A percentile compares a stretch with the other conserved stretches of the same genome.
These are phyloP conservation scores for Ganoderma multipileum DNA, from an alignment of 1,284 basidiomycete genomes.

Conservation along the genomic window DNA sequence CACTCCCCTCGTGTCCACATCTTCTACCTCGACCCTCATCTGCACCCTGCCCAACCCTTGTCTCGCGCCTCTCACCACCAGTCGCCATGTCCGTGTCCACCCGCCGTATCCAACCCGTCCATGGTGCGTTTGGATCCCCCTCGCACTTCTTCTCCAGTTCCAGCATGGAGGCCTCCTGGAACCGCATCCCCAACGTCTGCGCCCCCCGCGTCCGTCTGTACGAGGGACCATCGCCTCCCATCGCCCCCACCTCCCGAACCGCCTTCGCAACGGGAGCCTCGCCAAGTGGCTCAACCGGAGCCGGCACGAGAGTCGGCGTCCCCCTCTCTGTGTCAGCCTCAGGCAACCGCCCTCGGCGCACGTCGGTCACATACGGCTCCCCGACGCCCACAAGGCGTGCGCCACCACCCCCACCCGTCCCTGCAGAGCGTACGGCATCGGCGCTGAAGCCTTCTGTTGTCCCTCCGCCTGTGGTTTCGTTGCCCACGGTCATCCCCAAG, in stretches of 20 bases:
- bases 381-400: conserved; percentile 30
- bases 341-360: conserved; percentile 22
- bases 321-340: conserved; percentile 16
- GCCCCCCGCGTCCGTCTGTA: conserved; percentile 24
- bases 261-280: conserved; percentile 16
- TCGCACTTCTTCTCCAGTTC: conserved; percentile 29
- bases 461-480: conserved; percentile 11
- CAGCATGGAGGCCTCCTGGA: conserved; percentile 35
- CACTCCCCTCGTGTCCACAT: neutral
- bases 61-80: neutral
- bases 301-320: conserved; percentile 3
- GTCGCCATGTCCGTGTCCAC: conserved; percentile 35
- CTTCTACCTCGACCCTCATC: neutral
- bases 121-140: conserved; percentile 36
- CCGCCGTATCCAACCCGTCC: conserved; percentile 40
- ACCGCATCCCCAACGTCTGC: conserved; percentile 38
- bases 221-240: conserved; percentile 15
- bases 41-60: neutral
- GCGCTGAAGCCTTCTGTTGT: conserved; percentile 15
- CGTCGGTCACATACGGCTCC: conserved; percentile 23
- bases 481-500: conserved; percentile 17
- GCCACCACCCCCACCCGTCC: conserved; percentile 32
- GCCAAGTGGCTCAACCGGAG: conserved; percentile 9
- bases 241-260: conserved; percentile 28
- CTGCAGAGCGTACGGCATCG: conserved; percentile 25